A percentile compares a stretch with the other conserved stretches of the same genome.
Conservation (phyloP, 805 yeast species). For the Maudiozyma barnettii region DNA sequence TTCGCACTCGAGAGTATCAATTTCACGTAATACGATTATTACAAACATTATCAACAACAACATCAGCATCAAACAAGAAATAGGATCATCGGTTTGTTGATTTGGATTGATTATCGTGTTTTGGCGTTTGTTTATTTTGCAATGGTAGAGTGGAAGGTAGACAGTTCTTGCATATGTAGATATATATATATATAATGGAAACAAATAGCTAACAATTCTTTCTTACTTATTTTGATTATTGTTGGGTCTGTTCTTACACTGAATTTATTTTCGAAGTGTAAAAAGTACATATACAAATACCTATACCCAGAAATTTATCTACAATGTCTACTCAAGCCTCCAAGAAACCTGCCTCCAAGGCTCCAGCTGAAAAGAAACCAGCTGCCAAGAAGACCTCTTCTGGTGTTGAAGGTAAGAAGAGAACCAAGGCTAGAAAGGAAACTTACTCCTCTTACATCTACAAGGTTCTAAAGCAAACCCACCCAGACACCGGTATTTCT, state of each 20-base stretch:
- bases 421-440: conserved; percentile 93
- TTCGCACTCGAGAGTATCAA: too few relatives aligned
- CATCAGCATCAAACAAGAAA: too few relatives aligned
- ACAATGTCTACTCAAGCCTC: conserved; percentile 60
- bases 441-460: conserved; percentile 96
- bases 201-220: too few relatives aligned
- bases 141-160: too few relatives aligned
- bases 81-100: too few relatives aligned
- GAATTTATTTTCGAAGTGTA: neutral
- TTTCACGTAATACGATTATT: too few relatives aligned
- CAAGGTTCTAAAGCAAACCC: conserved; percentile 97
- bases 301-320: neutral
- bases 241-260: neutral
- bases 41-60: too few relatives aligned
- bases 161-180: too few relatives aligned
- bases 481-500: conserved; percentile 99
- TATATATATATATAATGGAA: too few relatives aligned
- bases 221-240: too few relatives aligned
- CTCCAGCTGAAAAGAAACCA: conserved; percentile 29
- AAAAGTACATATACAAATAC: neutral
- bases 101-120: too few relatives aligned
- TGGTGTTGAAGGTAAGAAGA: conserved; percentile 75
- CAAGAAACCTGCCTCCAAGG: conserved; percentile 37
- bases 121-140: too few relatives aligned
- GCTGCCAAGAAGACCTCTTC: conserved; percentile 93